phyloP scores from a whole-genome alignment of 768 basidiomycete genomes.

The Leccinum uliginosum region DNA sequence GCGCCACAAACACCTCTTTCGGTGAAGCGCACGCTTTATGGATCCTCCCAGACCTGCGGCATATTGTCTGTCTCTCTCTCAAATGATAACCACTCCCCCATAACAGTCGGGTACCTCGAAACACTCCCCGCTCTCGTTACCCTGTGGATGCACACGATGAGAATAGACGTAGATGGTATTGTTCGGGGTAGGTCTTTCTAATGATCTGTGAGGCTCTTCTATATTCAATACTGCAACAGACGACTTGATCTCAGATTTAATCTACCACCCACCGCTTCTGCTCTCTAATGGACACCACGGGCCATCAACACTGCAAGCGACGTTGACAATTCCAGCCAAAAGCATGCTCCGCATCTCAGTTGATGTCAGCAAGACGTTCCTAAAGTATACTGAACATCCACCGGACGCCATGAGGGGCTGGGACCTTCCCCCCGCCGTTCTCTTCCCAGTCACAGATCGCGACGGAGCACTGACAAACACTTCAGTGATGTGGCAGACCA shows the following conservation, averaged over 20 bases:
- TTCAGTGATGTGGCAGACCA: not conserved
- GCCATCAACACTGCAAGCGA: conserved; percentile 70
- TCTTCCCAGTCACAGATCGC: conserved; percentile 36
- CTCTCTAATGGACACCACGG: conserved; percentile 16
- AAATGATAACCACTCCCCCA: conserved; percentile 50
- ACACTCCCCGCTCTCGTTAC: conserved; percentile 92
- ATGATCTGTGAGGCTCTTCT: too few relatives aligned
- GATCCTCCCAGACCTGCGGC: conserved; percentile 73
- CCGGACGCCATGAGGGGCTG: conserved; percentile 95
- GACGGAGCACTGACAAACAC: not conserved
- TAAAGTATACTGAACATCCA: conserved; percentile 93
- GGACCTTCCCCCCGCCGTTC: conserved; percentile 86
- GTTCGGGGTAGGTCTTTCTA: conserved; percentile 38
- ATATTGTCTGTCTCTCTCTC: conserved; percentile 61
- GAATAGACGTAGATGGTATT: conserved; percentile 43
- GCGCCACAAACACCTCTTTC: conserved; percentile 47
- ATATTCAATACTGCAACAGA: conserved; percentile 34
- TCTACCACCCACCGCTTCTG: conserved; percentile 46
- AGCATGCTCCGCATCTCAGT: conserved; percentile 62
- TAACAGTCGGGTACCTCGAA: conserved; percentile 67
- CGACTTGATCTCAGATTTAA: conserved; percentile 58
- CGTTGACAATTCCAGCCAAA: conserved; percentile 64
- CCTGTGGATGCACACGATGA: conserved; percentile 79
- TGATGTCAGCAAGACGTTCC: conserved; percentile 77
- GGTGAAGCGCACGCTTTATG: conserved; percentile 66